phyloP scores from a whole-genome alignment of 768 basidiomycete genomes.

The Mycena polygramma region DNA sequence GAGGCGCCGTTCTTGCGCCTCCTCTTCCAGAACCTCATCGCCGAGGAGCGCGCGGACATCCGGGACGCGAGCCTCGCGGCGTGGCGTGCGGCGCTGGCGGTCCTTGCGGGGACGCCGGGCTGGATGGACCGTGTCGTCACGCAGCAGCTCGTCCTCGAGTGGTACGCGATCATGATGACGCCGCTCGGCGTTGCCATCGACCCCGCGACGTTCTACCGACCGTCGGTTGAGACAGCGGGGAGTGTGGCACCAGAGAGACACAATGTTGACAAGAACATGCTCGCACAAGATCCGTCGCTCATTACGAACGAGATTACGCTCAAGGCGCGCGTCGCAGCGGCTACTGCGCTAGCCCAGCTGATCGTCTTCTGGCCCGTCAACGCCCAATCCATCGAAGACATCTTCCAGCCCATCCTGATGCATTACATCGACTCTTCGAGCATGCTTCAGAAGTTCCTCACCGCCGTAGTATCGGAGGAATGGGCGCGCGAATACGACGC shows the following conservation, averaged over 20 bases:
- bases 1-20: constrained; percentile 81
- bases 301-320: constrained; percentile 82
- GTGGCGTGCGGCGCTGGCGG: constrained; percentile 79
- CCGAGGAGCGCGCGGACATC: constrained; percentile 91
- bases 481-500: constrained; percentile 80
- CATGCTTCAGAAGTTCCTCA: constrained; percentile 90
- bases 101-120: constrained; percentile 60
- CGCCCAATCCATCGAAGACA: constrained; percentile 66
- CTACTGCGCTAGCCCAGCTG: constrained; percentile 81
- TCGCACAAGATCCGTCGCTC: constrained; percentile 89
- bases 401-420: constrained; percentile 80
- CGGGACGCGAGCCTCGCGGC: constrained; percentile 78
- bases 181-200: constrained; percentile 89
- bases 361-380: constrained; percentile 76
- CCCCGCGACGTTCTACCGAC: constrained; percentile 74
- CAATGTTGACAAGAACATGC: constrained; percentile 97
- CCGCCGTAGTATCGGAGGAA: constrained; percentile 90
- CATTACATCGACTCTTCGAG: constrained; percentile 90
- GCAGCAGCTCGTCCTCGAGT: constrained; percentile 77
- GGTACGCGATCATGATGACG: constrained; percentile 92
- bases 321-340: constrained; percentile 83
- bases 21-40: constrained; percentile 93
- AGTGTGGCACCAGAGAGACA: constrained; percentile 76
- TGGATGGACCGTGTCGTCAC: constrained; percentile 67
- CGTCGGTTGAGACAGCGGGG: constrained; percentile 55